Base-by-base conservation (phyloP, 306 rosid genomes). In the Vicia faba region DNA sequence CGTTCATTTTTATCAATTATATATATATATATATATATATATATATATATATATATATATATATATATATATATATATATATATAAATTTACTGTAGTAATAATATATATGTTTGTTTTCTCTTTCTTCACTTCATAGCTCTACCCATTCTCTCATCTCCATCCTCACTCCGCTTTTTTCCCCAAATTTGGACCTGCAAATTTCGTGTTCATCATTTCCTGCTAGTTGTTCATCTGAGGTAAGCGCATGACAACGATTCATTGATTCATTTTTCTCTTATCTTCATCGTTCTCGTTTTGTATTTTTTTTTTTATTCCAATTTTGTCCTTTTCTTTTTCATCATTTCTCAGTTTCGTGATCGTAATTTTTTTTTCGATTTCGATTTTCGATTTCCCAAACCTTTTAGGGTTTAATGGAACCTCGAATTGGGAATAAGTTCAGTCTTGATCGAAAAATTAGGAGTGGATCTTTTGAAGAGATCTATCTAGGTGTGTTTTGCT, bases 401-500 rank as follows among this genome's bases (percentile, higher is more conserved):
- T 72, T 25, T 7, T 73, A 56, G 79, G 81, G 71, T 74, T 86
- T 66, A 56, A 89, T 93, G 98, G 98, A 93, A 78, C 84, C 98
- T 53, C 91, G 96, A 72, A 87, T 93, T 74, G 98, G 91, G 46
- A 92, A 89, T 64, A 90, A 89, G 81, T 93, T 93, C 70, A 91
- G 95, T 55, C 96, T 93, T 69, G 98, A 97, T 48, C 84, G 98
- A 64, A 93, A 93, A 80, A 93, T 93, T 85, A 97, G 98, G 31
- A 93, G 98, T 38, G 98, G 98, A 80, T 93, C 97, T 38, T 93
- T 93, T 43, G 97, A 97, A 16, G 98, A 93, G 90, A 93, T 93
- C 89, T 93, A 89, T 81, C 91, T 89, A 26, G 98, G 98, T 74
- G 67, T 51, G 46, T 18, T 68, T 51, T 73, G 15, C 15, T 43